These are phyloP conservation scores for Uronychia binucleata DNA, from an alignment of 73 alveolate species.

Conservation along the genomic window DNA sequence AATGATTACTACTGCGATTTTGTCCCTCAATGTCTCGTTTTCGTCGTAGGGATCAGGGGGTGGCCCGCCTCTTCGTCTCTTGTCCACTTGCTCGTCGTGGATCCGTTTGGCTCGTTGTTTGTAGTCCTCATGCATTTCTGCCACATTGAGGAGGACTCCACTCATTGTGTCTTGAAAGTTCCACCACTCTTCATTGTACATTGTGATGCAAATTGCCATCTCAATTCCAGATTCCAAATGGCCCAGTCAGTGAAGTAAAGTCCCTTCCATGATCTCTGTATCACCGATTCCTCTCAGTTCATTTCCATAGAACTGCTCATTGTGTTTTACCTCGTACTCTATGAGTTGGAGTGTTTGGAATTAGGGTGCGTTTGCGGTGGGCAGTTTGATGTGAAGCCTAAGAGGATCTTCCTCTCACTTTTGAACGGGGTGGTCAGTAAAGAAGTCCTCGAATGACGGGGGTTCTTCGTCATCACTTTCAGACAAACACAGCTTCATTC, in stretches of 20 bases:
- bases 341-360: not conserved
- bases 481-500: too few species aligned
- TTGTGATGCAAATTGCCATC: slow-evolving; percentile 50
- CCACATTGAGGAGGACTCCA: not conserved
- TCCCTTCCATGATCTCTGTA: not conserved
- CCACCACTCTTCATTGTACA: slow-evolving; percentile 46
- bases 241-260: not conserved
- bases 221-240: slow-evolving; percentile 2
- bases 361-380: too few species aligned
- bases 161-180: slow-evolving; percentile 14
- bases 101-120: not conserved
- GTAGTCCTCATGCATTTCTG: not conserved
- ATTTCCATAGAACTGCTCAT: not conserved
- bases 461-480: too few species aligned
- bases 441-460: too few species aligned
- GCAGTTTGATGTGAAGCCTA: too few species aligned
- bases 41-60: too few species aligned
- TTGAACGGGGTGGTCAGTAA: too few species aligned
- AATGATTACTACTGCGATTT: not conserved
- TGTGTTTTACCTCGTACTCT: not conserved
- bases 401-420: too few species aligned
- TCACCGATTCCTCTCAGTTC: not conserved
- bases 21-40: too few species aligned
- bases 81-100: not conserved
- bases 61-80: too few species aligned